Conservation (phyloP, 805 yeast species). For the Metschnikowia koreensis region DNA sequence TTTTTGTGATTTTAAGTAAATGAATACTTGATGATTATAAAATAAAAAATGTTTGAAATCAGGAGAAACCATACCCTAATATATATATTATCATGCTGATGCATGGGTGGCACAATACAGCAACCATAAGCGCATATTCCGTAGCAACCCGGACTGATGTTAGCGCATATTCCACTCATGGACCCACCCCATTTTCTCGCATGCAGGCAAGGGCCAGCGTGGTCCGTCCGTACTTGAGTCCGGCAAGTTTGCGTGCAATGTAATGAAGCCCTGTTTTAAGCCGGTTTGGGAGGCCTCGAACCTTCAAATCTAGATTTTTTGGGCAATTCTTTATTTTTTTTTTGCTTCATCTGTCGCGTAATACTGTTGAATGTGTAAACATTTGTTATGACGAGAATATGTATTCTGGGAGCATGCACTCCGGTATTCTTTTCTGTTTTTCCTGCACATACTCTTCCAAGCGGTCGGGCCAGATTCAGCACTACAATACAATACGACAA, state of each 20-base stretch:
- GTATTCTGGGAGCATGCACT: background rate
- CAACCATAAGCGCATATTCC: slow-evolving; percentile 12
- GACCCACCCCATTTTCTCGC: background rate
- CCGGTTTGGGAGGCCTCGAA: background rate
- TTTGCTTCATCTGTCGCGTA: no score
- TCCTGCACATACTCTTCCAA: background rate
- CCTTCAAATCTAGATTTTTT: background rate
- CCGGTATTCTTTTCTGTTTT: background rate
- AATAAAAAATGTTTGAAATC: background rate
- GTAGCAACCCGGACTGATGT: slow-evolving; percentile 6
- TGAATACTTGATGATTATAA: slow-evolving; percentile 2
- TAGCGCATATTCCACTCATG: slow-evolving; percentile 5
- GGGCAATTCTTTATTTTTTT: no score
- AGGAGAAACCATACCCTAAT: background rate
- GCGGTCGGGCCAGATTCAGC: background rate
- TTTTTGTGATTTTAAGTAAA: background rate
- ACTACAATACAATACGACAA: background rate
- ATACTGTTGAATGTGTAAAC: no score
- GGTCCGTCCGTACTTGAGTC: slow-evolving; percentile 3
- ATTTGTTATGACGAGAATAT: background rate
- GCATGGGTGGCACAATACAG: slow-evolving; percentile 1
- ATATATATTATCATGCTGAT: background rate
- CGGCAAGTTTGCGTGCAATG: background rate
- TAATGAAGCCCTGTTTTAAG: background rate
- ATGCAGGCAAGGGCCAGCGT: slow-evolving; percentile 6